phyloP scores from a whole-genome alignment of 768 basidiomycete genomes.

The Termitomyces heimii region DNA sequence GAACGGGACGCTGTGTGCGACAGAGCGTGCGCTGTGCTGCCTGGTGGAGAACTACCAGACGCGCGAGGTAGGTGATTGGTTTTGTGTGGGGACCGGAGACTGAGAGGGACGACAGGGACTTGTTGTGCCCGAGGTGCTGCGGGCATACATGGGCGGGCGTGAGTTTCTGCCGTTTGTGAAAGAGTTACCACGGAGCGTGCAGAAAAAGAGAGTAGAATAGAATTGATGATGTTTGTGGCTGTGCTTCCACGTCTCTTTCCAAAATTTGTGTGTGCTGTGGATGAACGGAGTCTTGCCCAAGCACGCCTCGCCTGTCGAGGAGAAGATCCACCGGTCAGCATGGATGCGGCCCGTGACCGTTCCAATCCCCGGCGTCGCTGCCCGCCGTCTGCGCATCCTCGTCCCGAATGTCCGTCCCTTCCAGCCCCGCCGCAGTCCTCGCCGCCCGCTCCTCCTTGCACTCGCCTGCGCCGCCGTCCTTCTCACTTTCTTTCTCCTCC shows the following conservation, averaged over 20 bases:
- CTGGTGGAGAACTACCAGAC: constrained; percentile 99
- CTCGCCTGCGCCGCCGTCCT: constrained; percentile 46
- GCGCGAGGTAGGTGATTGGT: constrained; percentile 71
- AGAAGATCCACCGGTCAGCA: constrained; percentile 32
- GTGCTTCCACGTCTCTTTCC: constrained; percentile 17
- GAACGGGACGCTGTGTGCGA: constrained; percentile 96
- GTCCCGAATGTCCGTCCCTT: constrained; percentile 48
- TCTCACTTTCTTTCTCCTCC: constrained; percentile 41
- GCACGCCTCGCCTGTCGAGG: constrained; percentile 36
- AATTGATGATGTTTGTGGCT: constrained; percentile 5
- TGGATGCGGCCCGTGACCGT: constrained; percentile 55
- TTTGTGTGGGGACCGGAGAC: constrained; percentile 7
- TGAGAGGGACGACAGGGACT: constrained; percentile 61
- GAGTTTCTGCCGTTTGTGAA: constrained; percentile 84
- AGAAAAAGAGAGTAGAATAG: constrained; percentile 48
- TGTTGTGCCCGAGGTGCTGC: constrained; percentile 81
- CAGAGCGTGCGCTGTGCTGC: constrained; percentile 94
- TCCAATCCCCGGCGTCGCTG: constrained; percentile 51
- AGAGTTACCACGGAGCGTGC: constrained; percentile 70
- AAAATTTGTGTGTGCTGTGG: constrained; percentile 3
- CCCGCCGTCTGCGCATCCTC: constrained; percentile 53
- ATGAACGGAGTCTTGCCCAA: constrained; percentile 33
- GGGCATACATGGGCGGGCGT: constrained; percentile 95
- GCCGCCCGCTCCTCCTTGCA: constrained; percentile 49
- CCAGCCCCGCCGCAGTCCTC: constrained; percentile 44